A percentile compares a stretch with the other conserved stretches of the same genome.
phyloP scores from a whole-genome alignment of 169 alveolate genomes.

The Babesia ovis region DNA sequence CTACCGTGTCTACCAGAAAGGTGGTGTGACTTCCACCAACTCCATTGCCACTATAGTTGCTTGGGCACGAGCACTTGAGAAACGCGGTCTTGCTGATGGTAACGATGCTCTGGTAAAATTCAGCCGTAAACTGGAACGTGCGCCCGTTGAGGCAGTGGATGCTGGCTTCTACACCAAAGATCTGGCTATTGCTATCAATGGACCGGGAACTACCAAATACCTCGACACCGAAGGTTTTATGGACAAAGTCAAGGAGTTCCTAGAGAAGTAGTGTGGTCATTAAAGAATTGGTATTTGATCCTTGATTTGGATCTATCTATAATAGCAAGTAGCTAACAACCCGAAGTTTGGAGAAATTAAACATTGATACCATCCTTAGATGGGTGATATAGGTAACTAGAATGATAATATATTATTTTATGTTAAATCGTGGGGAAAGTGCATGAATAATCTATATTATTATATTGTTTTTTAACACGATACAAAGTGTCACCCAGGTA shows the following conservation, averaged over 20 bases:
- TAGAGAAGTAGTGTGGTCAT: conserved; percentile 14
- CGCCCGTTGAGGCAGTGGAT: conserved; percentile 87
- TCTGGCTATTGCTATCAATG: conserved; percentile 81
- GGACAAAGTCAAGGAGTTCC: conserved; percentile 61
- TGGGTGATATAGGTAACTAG: no score
- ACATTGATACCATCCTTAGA: no score
- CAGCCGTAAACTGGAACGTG: conserved; percentile 85
- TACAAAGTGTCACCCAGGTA: not conserved
- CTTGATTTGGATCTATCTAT: no score
- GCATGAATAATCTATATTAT: no score
- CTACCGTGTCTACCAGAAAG: conserved; percentile 86
- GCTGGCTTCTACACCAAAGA: conserved; percentile 92
- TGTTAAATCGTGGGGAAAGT: no score
- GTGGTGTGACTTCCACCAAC: conserved; percentile 91
- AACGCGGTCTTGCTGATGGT: conserved; percentile 86
- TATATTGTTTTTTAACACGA: no score
- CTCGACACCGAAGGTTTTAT: conserved; percentile 64
- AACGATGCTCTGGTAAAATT: conserved; percentile 83
- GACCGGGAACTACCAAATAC: conserved; percentile 28
- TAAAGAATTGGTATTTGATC: no score
- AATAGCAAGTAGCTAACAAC: no score
- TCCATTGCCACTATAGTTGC: conserved; percentile 95
- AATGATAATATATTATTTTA: no score
- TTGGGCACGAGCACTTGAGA: conserved; percentile 91
- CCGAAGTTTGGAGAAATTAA: no score